These are phyloP conservation scores for Cinchona pubescens DNA, from an alignment of 257 asterid genomes.

Conservation along the genomic window DNA sequence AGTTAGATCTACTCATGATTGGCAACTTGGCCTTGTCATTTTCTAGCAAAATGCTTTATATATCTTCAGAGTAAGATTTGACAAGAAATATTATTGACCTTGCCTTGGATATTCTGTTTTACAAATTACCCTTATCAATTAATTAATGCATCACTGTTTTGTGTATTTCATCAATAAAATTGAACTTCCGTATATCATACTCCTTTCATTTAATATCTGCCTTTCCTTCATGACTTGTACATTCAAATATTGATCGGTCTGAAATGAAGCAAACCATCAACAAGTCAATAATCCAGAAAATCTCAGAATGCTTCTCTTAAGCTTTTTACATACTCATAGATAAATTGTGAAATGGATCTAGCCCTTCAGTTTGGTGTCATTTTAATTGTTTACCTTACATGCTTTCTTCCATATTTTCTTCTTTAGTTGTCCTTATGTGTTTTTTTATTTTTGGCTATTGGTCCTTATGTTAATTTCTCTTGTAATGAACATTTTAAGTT, in stretches of 20 bases:
- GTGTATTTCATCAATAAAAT: not conserved
- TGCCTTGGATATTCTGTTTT: not conserved
- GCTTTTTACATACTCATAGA: not conserved
- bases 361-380: not conserved
- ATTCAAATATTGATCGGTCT: not conserved
- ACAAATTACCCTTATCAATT: not conserved
- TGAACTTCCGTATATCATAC: not conserved
- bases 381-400: not conserved
- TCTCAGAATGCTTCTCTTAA: not conserved
- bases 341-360: not conserved
- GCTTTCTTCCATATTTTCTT: not conserved
- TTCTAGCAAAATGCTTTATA: not conserved
- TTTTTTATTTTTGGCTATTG: no score
- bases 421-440: not conserved
- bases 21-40: not conserved
- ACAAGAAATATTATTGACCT: not conserved
- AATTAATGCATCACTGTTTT: not conserved
- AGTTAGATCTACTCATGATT: not conserved
- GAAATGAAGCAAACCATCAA: not conserved
- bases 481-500: not conserved
- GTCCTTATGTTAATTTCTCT: not conserved
- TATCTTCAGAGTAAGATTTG: not conserved
- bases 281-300: not conserved
- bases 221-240: not conserved
- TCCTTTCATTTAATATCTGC: not conserved